These are phyloP conservation scores for Purshia tridentata DNA, from an alignment of 306 rosid species.

Conservation along the genomic window DNA sequence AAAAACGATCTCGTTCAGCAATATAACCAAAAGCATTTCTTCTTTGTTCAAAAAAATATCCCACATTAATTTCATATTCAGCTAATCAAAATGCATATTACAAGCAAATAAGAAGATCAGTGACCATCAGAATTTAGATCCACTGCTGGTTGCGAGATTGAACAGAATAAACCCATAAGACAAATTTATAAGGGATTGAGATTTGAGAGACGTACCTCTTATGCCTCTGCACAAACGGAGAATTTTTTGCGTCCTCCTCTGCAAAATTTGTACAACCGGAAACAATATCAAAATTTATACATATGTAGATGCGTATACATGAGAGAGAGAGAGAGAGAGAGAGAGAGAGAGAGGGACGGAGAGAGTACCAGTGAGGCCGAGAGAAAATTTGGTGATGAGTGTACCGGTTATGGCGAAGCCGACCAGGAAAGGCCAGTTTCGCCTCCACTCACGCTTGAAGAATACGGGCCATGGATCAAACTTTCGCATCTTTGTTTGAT, in stretches of 20 bases:
- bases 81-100: not conserved
- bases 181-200: not conserved
- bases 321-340: not conserved
- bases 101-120: not conserved
- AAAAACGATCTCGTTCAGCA: not conserved
- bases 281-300: not conserved
- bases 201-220: constrained; percentile 7
- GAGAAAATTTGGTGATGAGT: constrained; percentile 47
- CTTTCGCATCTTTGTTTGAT: constrained; percentile 30
- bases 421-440: constrained; percentile 63
- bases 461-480: constrained; percentile 68
- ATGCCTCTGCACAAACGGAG: constrained; percentile 23
- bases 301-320: not conserved
- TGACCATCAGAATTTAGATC: not conserved
- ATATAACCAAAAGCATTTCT: not conserved
- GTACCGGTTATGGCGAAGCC: constrained; percentile 61
- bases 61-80: not conserved
- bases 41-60: not conserved
- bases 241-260: constrained; percentile 23
- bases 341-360: not conserved
- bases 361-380: constrained; percentile 44
- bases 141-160: not conserved
- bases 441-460: constrained; percentile 62
- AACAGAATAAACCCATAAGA: not conserved
- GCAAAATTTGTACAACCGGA: not conserved